Conservation (phyloP, 1,284 basidiomycete species). For the Grifola frondosa region DNA sequence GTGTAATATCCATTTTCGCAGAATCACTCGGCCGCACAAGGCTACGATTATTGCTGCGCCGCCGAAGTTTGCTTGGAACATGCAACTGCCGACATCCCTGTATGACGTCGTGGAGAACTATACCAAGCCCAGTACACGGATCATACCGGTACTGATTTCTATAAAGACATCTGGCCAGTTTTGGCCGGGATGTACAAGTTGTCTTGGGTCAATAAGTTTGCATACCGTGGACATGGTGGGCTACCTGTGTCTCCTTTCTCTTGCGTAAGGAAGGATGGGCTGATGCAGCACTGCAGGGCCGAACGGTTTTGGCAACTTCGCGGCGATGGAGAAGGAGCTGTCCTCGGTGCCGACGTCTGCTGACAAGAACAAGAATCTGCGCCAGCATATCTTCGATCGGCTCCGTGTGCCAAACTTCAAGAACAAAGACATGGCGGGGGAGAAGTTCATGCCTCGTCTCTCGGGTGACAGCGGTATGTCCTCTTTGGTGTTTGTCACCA, state of each 20-base stretch:
- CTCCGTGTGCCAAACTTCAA: constrained; percentile 18
- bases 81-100: constrained; percentile 31
- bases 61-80: constrained; percentile 34
- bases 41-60: constrained; percentile 29
- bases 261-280: no score
- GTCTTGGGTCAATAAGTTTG: constrained; percentile 25
- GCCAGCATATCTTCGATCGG: constrained; percentile 19
- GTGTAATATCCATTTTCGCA: not conserved
- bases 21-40: constrained; percentile 8
- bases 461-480: constrained; percentile 26
- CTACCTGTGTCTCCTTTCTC: not conserved
- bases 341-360: no score
- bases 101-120: constrained; percentile 35
- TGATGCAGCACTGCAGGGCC: constrained; percentile 12
- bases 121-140: constrained; percentile 20
- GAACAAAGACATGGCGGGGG: constrained; percentile 14
- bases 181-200: constrained; percentile 19
- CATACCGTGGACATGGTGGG: constrained; percentile 23
- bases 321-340: constrained; percentile 6
- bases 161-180: constrained; percentile 33
- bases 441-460: constrained; percentile 32
- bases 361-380: not conserved
- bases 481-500: not conserved
- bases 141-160: constrained; percentile 22
- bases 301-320: constrained; percentile 16